Evolutionary conservation across 176 grass and related monocot genomes (phyloP).

Genomic region (Secale cereale): DNA sequence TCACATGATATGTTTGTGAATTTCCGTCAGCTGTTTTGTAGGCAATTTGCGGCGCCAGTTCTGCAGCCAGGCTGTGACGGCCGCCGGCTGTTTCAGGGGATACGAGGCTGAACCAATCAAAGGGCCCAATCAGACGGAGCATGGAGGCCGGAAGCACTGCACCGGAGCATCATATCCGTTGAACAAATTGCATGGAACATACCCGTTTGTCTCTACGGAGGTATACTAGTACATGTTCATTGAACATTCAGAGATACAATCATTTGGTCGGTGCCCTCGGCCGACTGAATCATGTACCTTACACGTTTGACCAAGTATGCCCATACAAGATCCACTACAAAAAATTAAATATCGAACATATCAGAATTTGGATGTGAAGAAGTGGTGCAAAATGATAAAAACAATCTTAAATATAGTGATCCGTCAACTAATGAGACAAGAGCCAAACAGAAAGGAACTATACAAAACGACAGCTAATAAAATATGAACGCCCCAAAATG

Average conservation of each 20-base stretch:
- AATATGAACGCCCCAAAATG: too few species aligned
- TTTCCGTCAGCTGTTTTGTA: background rate
- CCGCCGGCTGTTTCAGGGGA: background rate
- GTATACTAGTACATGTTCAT: background rate
- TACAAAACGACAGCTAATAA: too few species aligned
- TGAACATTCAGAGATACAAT: background rate
- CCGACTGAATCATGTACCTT: background rate
- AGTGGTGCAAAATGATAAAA: too few species aligned
- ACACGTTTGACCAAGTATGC: too few species aligned
- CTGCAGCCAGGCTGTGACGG: constrained; percentile 1
- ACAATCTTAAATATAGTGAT: too few species aligned
- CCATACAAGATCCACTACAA: too few species aligned
- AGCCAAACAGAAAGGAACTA: too few species aligned
- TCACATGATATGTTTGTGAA: constrained; percentile 14
- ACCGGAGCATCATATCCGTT: background rate
- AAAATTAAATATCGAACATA: too few species aligned
- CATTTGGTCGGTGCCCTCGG: background rate
- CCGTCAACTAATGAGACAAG: too few species aligned
- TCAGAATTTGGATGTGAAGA: too few species aligned
- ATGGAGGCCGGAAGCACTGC: background rate
- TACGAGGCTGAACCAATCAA: background rate
- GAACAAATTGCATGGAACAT: constrained; percentile 13
- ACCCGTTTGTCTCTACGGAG: background rate
- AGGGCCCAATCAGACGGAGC: background rate
- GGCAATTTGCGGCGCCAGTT: constrained; percentile 35